Base-by-base conservation (phyloP, 768 basidiomycete species). In the Calocera cornea region DNA sequence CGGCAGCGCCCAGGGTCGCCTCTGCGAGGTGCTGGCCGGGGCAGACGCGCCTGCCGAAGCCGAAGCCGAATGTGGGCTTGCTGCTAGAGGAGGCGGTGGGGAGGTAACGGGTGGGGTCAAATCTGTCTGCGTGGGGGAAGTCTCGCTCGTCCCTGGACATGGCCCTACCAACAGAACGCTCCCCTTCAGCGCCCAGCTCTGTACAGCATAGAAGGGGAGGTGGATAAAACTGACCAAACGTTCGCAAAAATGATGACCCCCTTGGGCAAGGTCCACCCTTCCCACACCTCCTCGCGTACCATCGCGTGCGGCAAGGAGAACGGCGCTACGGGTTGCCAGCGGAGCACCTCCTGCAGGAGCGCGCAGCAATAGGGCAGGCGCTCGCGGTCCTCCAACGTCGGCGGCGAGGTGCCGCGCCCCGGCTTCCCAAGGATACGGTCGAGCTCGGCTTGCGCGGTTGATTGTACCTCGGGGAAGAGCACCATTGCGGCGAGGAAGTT, bases 271-370 rank as follows among this genome's bases (percentile, higher is more conserved):
- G 22, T 8, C 14, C 24, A 50, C 22, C 49, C 49, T 10, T 24
- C 24, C 11, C 22, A 50, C 7, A 50, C 8, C 49, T 50, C 49
- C 7, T 50, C 24, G 8, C 82, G 78, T 34, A 74, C 74, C 1
- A 80, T 78, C 2, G 75, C 74, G 69, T 84, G 83, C 17, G 82
- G 81, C 0, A 81, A 78, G 66, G 78, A 80, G 78, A 8, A 77
- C 19, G 74, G 72, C 7, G 66, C 63, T 10, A 71, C 72, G 1
- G 74, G 72, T 1, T 64, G 67, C 73, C 73, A 73, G 2, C 72
- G 68, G 41, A 74, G 14, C 44, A 17, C 33, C 54, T 50, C 49
- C 24, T 50, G 14, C 24, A 50, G 11, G 12, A 50, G 8, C 8
- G 49, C 49, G 10, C 24, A 16, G 24, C 49, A 50, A 27, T 50